Evolutionary conservation across 805 yeast species (phyloP).

Genomic region (Yarrowia sp.): DNA sequence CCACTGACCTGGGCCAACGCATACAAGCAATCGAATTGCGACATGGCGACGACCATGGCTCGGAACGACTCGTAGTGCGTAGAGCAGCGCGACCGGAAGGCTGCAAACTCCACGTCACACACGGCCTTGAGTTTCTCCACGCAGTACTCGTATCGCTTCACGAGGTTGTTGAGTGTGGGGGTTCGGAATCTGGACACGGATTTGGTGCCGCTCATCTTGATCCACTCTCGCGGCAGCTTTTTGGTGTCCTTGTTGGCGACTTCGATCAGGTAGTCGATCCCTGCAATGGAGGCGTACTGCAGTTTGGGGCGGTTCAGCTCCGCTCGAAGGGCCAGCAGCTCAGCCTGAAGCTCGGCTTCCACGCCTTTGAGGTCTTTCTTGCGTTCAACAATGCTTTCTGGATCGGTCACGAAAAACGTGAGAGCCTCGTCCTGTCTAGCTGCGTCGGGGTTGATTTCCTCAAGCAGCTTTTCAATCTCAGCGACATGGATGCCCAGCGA

Average conservation of each 20-base stretch:
- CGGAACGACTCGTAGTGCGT: slow-evolving; percentile 53
- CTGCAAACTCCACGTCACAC: slow-evolving; percentile 58
- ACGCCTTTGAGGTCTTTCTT: slow-evolving; percentile 52
- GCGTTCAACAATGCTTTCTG: slow-evolving; percentile 7
- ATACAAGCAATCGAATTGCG: slow-evolving; percentile 68
- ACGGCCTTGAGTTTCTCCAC: slow-evolving; percentile 59
- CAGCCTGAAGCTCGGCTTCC: slow-evolving; percentile 59
- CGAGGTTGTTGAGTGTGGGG: slow-evolving; percentile 60
- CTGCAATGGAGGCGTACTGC: slow-evolving; percentile 62
- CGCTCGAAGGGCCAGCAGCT: slow-evolving; percentile 57
- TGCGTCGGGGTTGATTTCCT: slow-evolving; percentile 39
- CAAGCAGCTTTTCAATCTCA: slow-evolving; percentile 2
- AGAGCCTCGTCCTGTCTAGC: slow-evolving; percentile 45
- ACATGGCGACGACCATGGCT: slow-evolving; percentile 56
- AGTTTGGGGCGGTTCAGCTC: slow-evolving; percentile 64
- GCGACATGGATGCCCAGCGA: slow-evolving; percentile 5
- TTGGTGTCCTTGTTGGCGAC: slow-evolving; percentile 66
- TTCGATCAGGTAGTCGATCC: slow-evolving; percentile 78
- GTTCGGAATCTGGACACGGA: slow-evolving; percentile 76
- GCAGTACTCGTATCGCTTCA: slow-evolving; percentile 64
- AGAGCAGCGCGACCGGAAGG: slow-evolving; percentile 53
- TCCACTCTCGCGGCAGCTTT: slow-evolving; percentile 75
- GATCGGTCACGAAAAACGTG: slow-evolving; percentile 45
- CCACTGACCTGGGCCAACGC: slow-evolving; percentile 69
- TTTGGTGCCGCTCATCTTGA: slow-evolving; percentile 73